Evolutionary conservation across 1,139 yeast genomes (phyloP), one percentile per base, ranked within the genome.

Genomic region (Kodamaea sp.): DNA sequence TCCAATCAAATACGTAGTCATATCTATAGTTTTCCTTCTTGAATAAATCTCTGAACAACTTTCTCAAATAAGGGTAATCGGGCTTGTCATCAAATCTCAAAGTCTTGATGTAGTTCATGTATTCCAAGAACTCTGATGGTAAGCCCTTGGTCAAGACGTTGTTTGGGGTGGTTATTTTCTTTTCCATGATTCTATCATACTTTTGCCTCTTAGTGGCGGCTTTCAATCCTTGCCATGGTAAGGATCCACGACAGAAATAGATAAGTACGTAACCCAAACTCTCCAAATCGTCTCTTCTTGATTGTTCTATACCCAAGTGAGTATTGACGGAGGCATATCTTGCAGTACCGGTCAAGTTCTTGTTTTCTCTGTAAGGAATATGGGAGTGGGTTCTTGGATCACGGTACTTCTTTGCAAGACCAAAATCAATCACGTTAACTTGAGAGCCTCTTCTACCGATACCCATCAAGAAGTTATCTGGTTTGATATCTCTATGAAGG

Each of bases 191-290:
- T 44, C 97, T 78, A 63, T 90, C 97, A 63, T 92, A 92, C 66
- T 92, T 92, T 62, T 92, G 97, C 63, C 95, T 83, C 70, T 92
- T 92, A 12, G 97, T 89, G 29, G 92, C 95, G 22, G 98, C 98
- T 61, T 89, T 89, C 53, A 92, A 78, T 10, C 98, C 98, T 67
- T 92, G 98, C 98, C 98, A 92, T 35, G 98, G 98, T 55, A 92
- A 73, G 15, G 94, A 86, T 25, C 98, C 98, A 44, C 96, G 80
- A 61, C 95, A 82, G 60, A 92, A 92, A 66, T 92, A 92, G 53
- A 92, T 88, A 55, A 92, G 78, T 28, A 92, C 97, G 60, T 92
- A 92, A 26, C 97, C 97, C 61, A 92, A 76, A 47, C 95, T 83
- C 66, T 92, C 98, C 65, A 92, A 78, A 62, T 92, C 98, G 62